Percentiles rank a stretch among this genome's conserved stretches.
Evolutionary conservation across 305 asterid species (phyloP).

Genomic region (Fraxinus paxiana): DNA sequence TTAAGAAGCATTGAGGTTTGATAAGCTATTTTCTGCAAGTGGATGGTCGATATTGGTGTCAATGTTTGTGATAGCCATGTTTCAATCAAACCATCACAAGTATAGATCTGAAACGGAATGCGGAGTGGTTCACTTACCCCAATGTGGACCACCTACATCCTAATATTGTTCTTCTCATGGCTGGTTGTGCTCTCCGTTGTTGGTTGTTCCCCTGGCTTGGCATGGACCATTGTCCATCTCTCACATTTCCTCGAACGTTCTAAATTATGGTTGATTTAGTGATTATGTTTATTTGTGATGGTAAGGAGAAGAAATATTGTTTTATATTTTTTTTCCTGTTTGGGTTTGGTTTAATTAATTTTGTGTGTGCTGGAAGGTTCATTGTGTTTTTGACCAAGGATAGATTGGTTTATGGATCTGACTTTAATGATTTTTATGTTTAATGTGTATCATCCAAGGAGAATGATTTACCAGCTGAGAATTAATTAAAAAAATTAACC

Average conservation of each 20-base stretch:
- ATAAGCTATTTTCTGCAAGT: not conserved
- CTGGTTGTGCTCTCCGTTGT: slow-evolving; percentile 22
- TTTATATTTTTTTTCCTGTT: not conserved
- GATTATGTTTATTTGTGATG: not conserved
- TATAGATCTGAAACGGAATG: slow-evolving; percentile 24
- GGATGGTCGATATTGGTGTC: not conserved
- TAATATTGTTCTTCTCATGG: slow-evolving; percentile 29
- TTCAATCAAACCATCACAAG: not conserved
- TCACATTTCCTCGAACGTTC: slow-evolving; percentile 23
- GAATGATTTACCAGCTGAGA: not conserved
- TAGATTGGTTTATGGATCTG: not conserved
- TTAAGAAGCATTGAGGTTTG: not conserved
- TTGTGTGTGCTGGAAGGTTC: not conserved
- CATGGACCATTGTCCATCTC: slow-evolving; percentile 31
- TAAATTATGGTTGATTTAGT: not conserved
- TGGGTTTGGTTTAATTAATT: not conserved
- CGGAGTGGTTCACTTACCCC: slow-evolving; percentile 30
- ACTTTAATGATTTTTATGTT: not conserved
- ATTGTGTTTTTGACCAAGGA: not conserved
- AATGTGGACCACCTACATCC: slow-evolving; percentile 30
- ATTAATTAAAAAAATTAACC: not conserved
- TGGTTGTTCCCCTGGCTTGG: slow-evolving; percentile 31
- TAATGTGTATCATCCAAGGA: not conserved
- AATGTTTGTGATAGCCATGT: not conserved
- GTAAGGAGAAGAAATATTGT: not conserved